Conservation (phyloP, 352 stramenopile species). For the Phytopythium kandeliae region DNA sequence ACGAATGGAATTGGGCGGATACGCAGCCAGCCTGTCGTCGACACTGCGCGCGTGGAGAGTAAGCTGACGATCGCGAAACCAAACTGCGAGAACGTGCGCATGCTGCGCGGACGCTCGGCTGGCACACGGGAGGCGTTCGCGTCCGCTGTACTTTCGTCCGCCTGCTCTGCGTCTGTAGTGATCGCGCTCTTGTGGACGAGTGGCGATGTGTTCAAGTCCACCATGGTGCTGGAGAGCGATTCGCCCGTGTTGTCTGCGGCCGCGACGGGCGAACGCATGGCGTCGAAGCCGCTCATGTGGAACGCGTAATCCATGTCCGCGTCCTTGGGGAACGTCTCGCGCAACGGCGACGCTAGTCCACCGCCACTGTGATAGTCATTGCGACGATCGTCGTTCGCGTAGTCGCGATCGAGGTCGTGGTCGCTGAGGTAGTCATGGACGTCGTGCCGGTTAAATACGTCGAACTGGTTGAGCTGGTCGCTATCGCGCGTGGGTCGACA, state of each 20-base stretch:
- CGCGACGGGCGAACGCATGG: constrained; percentile 19
- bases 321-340: not conserved
- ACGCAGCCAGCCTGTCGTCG: no score
- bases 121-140: constrained; percentile 6
- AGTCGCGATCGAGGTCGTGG: no score
- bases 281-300: constrained; percentile 14
- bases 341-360: constrained; percentile 9
- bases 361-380: no score
- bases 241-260: constrained; percentile 16
- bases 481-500: no score
- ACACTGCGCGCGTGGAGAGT: constrained; percentile 30
- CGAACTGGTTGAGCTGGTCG: no score
- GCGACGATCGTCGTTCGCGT: no score
- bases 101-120: constrained; percentile 10
- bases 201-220: not conserved
- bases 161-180: constrained; percentile 2
- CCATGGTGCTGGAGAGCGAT: constrained; percentile 5
- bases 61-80: constrained; percentile 33
- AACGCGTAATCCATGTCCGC: constrained; percentile 10
- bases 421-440: no score
- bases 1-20: no score
- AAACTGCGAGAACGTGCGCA: constrained; percentile 37
- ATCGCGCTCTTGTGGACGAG: not conserved
- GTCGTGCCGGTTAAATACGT: no score
- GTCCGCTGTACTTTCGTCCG: not conserved